A percentile compares a stretch with the other conserved stretches of the same genome.
These are phyloP conservation scores for Phytophthora nicotianae DNA, from an alignment of 352 stramenopile genomes.

Conservation along the genomic window DNA sequence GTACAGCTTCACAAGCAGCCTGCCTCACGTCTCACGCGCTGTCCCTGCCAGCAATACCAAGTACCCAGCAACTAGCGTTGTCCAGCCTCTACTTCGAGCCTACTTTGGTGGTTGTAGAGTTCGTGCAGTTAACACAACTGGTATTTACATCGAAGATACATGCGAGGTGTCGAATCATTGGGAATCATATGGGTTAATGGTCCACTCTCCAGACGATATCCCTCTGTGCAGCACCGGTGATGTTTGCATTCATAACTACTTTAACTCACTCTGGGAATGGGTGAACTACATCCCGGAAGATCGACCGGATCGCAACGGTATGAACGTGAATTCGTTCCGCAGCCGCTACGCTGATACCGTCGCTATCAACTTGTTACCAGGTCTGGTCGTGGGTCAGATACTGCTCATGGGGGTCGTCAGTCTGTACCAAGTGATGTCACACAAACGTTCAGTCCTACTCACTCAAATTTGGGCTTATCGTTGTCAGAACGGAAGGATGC, in stretches of 20 bases:
- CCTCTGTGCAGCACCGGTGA: conserved; percentile 18
- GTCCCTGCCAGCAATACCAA: conserved; percentile 21
- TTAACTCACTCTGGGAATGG: conserved; percentile 39
- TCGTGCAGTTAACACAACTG: conserved; percentile 26
- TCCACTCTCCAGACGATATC: no score
- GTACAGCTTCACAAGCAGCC: conserved; percentile 2
- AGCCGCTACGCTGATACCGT: conserved; percentile 19
- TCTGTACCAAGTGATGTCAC: no score
- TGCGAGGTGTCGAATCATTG: conserved; percentile 18
- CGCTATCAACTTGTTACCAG: conserved; percentile 18
- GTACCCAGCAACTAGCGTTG: conserved; percentile 11
- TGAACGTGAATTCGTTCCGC: conserved; percentile 21
- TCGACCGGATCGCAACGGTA: background rate
- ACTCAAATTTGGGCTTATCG: no score
- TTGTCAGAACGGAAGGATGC: no score
- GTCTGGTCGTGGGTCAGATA: no score
- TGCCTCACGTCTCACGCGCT: conserved; percentile 5
- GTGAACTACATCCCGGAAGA: conserved; percentile 7
- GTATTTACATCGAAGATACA: no score
- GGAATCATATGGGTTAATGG: conserved; percentile 31
- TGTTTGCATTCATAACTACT: conserved; percentile 36
- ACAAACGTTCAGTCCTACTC: no score
- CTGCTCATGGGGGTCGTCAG: no score
- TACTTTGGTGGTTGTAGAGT: conserved; percentile 30
- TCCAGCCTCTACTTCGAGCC: conserved; percentile 19